Evolutionary conservation across 2,329 filamentous ascomycete species (phyloP).

Genomic region (Talaromyces sp.): DNA sequence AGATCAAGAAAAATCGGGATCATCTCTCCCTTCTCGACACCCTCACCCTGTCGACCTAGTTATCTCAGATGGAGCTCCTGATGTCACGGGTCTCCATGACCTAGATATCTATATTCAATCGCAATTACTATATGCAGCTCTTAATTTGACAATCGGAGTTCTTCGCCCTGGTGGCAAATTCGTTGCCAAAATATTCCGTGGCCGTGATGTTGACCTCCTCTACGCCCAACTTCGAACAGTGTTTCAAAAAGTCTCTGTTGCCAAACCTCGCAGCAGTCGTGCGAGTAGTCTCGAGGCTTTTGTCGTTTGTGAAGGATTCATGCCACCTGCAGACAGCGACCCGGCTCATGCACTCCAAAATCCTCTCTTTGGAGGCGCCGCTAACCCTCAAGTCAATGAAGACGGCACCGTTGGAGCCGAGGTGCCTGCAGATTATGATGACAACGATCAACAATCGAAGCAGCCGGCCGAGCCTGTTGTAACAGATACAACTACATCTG

Average conservation of each 20-base stretch:
- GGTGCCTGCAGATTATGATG: slow-evolving; percentile 34
- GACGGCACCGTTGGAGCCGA: slow-evolving; percentile 31
- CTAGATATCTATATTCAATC: slow-evolving; percentile 98
- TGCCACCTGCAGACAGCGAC: slow-evolving; percentile 50
- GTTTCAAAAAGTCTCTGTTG: slow-evolving; percentile 80
- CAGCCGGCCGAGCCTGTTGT: background rate
- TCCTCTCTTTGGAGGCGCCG: slow-evolving; percentile 37
- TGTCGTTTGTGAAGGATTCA: slow-evolving; percentile 90
- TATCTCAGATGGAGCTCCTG: slow-evolving; percentile 89
- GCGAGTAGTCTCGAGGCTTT: slow-evolving; percentile 97
- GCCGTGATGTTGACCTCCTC: slow-evolving; percentile 89
- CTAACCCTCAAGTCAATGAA: slow-evolving; percentile 21
- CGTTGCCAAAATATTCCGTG: slow-evolving; percentile 95
- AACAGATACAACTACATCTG: slow-evolving; percentile 8
- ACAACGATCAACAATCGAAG: slow-evolving; percentile 26
- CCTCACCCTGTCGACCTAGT: slow-evolving; percentile 85
- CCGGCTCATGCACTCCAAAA: slow-evolving; percentile 27
- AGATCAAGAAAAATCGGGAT: slow-evolving; percentile 17
- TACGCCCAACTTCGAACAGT: slow-evolving; percentile 92
- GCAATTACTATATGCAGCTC: slow-evolving; percentile 86
- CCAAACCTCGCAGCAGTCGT: slow-evolving; percentile 90
- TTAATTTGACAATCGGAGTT: slow-evolving; percentile 90
- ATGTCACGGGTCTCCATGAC: slow-evolving; percentile 94
- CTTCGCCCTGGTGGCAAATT: slow-evolving; percentile 91
- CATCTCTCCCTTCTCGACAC: slow-evolving; percentile 42